Percentiles rank a stretch among this genome's conserved stretches.
phyloP scores from a whole-genome alignment of 306 rosid genomes.

The Dryas alaskensis region DNA sequence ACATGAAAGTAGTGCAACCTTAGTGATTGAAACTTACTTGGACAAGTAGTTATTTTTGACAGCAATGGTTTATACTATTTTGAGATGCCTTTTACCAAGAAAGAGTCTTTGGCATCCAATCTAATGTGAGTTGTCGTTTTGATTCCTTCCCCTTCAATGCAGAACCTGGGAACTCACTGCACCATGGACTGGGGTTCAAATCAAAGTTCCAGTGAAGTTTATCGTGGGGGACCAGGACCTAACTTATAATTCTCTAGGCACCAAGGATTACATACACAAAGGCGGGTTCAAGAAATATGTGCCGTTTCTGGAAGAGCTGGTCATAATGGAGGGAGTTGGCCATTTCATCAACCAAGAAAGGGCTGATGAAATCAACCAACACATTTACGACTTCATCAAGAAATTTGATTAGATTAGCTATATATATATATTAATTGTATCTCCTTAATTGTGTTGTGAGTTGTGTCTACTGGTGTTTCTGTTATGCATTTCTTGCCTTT shows the following conservation, averaged over 20 bases:
- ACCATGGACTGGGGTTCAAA: conserved; percentile 57
- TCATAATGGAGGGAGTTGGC: conserved; percentile 67
- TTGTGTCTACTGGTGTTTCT: not conserved
- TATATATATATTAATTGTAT: not conserved
- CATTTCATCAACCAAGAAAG: conserved; percentile 72
- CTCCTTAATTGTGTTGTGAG: not conserved
- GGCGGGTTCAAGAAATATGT: conserved; percentile 71
- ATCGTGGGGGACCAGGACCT: conserved; percentile 78
- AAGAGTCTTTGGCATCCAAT: not conserved
- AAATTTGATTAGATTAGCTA: conserved; percentile 28
- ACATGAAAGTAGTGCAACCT: too few species aligned
- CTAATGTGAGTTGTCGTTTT: not conserved
- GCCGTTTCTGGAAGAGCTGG: conserved; percentile 64
- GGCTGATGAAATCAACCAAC: conserved; percentile 53
- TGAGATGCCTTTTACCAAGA: not conserved
- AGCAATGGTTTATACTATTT: too few species aligned
- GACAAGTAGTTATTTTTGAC: too few species aligned
- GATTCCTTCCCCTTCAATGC: conserved; percentile 10
- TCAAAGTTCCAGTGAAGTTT: conserved; percentile 71
- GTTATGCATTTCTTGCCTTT: not conserved
- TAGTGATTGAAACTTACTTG: too few species aligned
- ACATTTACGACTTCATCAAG: conserved; percentile 55
- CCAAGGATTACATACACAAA: conserved; percentile 64
- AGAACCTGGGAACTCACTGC: conserved; percentile 86
- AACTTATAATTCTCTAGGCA: conserved; percentile 44